These are phyloP conservation scores for Flaveria ramosissima DNA, from an alignment of 129 eudicot species.

Conservation along the genomic window DNA sequence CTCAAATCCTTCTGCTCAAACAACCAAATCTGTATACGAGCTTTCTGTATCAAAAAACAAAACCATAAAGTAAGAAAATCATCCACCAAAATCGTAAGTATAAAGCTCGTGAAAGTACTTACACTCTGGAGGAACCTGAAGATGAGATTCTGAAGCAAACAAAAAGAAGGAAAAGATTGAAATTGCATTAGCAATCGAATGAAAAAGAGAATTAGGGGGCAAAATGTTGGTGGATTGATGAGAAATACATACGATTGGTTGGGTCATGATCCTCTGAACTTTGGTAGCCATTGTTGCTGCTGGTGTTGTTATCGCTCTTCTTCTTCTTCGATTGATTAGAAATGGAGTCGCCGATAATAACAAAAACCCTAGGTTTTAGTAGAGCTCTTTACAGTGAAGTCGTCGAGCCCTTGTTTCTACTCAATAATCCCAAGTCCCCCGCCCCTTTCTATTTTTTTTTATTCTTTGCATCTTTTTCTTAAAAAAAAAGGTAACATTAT, in stretches of 20 bases:
- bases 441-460: neutral
- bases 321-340: neutral
- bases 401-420: neutral
- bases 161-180: neutral
- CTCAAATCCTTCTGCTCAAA: constrained; percentile 86
- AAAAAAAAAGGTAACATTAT: no score
- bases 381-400: neutral
- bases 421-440: neutral
- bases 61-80: neutral
- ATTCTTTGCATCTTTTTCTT: neutral
- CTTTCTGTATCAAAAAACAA: constrained; percentile 43
- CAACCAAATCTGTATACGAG: constrained; percentile 86
- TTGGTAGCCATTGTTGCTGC: constrained; percentile 75
- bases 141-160: constrained; percentile 57
- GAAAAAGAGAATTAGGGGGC: neutral
- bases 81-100: neutral
- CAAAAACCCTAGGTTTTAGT: constrained; percentile 4
- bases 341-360: neutral
- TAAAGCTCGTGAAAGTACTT: constrained; percentile 26
- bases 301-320: neutral
- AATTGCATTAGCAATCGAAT: constrained; percentile 1
- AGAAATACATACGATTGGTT: constrained; percentile 55
- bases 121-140: constrained; percentile 82
- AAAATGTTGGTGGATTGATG: neutral
- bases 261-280: constrained; percentile 91